Evolutionary conservation across 805 yeast species (phyloP), one percentile per base, ranked within the genome.

Genomic region (Suhomyces kilbournensis): DNA sequence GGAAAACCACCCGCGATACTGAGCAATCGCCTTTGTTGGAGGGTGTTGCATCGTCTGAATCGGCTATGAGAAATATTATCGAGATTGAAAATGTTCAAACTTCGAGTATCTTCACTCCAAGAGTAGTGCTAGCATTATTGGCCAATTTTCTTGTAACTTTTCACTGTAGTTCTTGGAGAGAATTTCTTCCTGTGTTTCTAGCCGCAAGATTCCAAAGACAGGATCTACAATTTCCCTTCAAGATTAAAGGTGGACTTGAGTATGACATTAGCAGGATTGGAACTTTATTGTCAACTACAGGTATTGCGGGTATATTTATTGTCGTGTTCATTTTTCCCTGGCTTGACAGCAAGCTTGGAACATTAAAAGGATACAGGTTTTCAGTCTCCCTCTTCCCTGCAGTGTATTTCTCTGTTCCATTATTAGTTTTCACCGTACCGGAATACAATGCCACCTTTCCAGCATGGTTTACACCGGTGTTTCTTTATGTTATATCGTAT

Each of bases 231-330:
- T 72, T 71, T 54, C 76, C 77, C 1, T 68, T 69, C 54, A 52
- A 48, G n/a, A 69, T 72, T 28, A 63, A 53, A 7, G 77, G 77
- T 12, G 76, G 77, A 0, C 68, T 71, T 53, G 76, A 75, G 12
- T 58, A 61, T 47, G 67, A 65, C 46, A 55, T 66, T 30, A 60
- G 65, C 22, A 62, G 59, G 46, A 72, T 72, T 50, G 76, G 76
- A 23, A 68, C 65, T 6, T 60, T 72, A 15, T 61, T 72, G 35
- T 69, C 74, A 2, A 60, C 68, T 9, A 70, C 76, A 1, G 77
- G 77, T 28, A 12, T 26, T 26, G 28, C 28, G 12, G 28, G 28
- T 26, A 26, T 26, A 26, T 26, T 26, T 26, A 67, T 68, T 32
- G 60, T 69, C 8, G 51, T 69, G 15, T 39, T 65, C 15, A 50